Percentiles rank a stretch among this genome's conserved stretches.
phyloP scores from a whole-genome alignment of 129 eudicot species.

The Heracleum sosnowskyi region DNA sequence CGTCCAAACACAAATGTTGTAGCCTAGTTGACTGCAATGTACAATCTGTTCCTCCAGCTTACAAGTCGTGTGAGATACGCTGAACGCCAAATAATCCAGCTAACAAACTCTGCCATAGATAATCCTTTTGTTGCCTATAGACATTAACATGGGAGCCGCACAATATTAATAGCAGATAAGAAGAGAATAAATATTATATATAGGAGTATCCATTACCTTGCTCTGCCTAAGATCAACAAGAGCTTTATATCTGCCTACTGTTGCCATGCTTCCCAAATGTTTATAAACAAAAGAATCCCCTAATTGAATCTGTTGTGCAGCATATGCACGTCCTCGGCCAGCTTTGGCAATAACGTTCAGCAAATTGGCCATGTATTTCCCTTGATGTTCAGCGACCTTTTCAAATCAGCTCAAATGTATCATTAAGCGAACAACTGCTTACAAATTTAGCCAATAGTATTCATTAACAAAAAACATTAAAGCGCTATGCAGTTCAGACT shows the following conservation, averaged over 20 bases:
- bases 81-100: constrained; percentile 96
- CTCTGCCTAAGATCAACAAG: constrained; percentile 94
- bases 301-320: too few species aligned
- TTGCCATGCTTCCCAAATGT: constrained; percentile 95
- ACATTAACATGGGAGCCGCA: neutral
- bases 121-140: constrained; percentile 79
- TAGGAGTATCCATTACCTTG: constrained; percentile 49
- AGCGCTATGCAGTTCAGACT: too few species aligned
- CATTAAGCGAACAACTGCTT: too few species aligned
- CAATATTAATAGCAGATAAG: neutral
- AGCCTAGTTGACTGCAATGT: constrained; percentile 80
- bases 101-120: constrained; percentile 73
- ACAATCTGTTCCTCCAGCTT: too few species aligned
- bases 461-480: too few species aligned
- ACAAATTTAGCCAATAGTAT: too few species aligned
- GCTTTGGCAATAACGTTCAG: too few species aligned
- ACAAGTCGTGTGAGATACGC: constrained; percentile 99
- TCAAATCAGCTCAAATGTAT: too few species aligned
- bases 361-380: too few species aligned
- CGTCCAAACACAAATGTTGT: constrained; percentile 90
- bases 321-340: too few species aligned
- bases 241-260: constrained; percentile 89
- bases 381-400: too few species aligned
- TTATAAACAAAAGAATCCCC: constrained; percentile 63
- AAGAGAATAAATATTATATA: neutral